Percentiles rank a stretch among this genome's conserved stretches.
phyloP scores from a whole-genome alignment of 495 filamentous ascomycete species.

The Cairneyella variabilis region DNA sequence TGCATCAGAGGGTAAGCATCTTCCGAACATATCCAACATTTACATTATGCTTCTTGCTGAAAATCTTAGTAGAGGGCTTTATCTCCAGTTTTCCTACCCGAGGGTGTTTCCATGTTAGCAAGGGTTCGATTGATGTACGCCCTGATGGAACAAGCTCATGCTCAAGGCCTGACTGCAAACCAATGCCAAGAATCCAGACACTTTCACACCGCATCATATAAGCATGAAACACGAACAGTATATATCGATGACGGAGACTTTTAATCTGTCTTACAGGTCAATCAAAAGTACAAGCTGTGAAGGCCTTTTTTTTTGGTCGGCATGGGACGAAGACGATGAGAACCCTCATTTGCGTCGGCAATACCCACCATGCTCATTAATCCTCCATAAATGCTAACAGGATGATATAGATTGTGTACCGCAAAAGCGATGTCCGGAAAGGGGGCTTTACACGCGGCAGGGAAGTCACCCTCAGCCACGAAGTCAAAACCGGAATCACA shows the following conservation, averaged over 20 bases:
- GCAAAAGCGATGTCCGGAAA: constrained; percentile 53
- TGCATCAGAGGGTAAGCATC: constrained; percentile 39
- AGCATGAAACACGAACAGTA: constrained; percentile 38
- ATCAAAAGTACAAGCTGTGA: constrained; percentile 48
- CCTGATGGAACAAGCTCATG: constrained; percentile 2
- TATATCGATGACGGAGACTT: constrained; percentile 33
- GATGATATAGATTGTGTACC: constrained; percentile 44
- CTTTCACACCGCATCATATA: constrained; percentile 43
- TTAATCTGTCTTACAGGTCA: constrained; percentile 43
- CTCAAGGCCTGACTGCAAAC: constrained; percentile 43
- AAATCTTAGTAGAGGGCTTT: not conserved
- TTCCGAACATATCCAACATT: not conserved
- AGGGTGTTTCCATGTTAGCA: constrained; percentile 31
- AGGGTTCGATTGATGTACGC: constrained; percentile 48
- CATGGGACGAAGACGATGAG: constrained; percentile 43
- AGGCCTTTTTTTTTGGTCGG: constrained; percentile 52
- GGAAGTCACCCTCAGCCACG: constrained; percentile 52
- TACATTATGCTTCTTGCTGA: not conserved
- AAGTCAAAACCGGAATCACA: constrained; percentile 42
- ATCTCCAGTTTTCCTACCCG: not conserved
- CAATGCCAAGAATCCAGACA: constrained; percentile 44
- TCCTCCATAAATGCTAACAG: not conserved
- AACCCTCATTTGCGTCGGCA: constrained; percentile 47
- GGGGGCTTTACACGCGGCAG: constrained; percentile 50
- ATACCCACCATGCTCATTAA: no score